phyloP scores from a whole-genome alignment of 352 stramenopile species.

The Phytophthora melonis region DNA sequence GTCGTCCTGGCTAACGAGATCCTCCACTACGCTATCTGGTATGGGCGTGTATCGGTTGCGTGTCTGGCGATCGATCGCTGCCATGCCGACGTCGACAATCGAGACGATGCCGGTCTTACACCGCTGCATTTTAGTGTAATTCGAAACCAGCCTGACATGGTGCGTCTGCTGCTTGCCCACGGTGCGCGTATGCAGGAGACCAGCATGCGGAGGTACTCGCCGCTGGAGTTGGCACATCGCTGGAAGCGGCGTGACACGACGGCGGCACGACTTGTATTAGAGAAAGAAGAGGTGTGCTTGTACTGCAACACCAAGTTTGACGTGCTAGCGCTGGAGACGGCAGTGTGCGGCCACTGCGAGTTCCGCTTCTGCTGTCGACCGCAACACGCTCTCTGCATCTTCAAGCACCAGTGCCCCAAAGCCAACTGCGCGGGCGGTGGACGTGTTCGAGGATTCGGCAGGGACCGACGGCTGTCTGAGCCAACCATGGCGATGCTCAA shows the following conservation, averaged over 20 bases:
- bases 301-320: conserved; percentile 85
- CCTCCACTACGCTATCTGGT: conserved; percentile 82
- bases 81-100: conserved; percentile 75
- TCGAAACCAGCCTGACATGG: conserved; percentile 79
- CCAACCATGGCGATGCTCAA: conserved; percentile 33
- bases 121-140: conserved; percentile 84
- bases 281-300: conserved; percentile 77
- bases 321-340: conserved; percentile 59
- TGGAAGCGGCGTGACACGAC: conserved; percentile 80
- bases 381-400: conserved; percentile 57
- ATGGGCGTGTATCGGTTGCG: conserved; percentile 63
- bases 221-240: conserved; percentile 62
- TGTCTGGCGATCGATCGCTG: conserved; percentile 72
- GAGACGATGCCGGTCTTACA: conserved; percentile 71
- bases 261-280: conserved; percentile 69
- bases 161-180: conserved; percentile 68
- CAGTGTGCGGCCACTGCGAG: conserved; percentile 59
- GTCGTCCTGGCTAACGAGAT: conserved; percentile 80
- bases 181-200: conserved; percentile 52
- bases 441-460: conserved; percentile 26
- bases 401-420: conserved; percentile 70
- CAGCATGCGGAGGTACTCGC: conserved; percentile 53
- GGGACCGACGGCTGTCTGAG: conserved; percentile 38
- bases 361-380: conserved; percentile 75
- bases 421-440: conserved; percentile 12